Base-by-base conservation (phyloP, 176 grass and related monocot species). In the Zea luxurians region DNA sequence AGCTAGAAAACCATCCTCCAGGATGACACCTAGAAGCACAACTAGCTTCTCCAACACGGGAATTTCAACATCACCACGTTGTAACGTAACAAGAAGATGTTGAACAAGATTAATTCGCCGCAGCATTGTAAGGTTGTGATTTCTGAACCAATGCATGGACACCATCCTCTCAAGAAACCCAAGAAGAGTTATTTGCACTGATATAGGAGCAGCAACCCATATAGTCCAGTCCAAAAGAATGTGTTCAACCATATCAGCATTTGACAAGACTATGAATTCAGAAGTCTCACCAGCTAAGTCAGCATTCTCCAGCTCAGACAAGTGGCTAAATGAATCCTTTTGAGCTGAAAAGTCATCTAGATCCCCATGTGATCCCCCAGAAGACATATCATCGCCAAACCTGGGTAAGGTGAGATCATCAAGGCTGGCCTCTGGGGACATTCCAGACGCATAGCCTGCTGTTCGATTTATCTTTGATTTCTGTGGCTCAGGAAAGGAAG, bases 181-280 rank as follows among this genome's bases (percentile, higher is more conserved):
- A 62, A 99, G 92, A 75, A 99, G 88, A 64, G 96, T 90, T 79
- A 99, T 99, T 84, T 99, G 96, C 70, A 99, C 85, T 58, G 92
- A 91, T 84, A 99, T 88, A 66, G 96, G 88, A 43, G 96, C 90
- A 68, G 81, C 81, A 77, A 99, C 96, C 96, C 96, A 99, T 68
- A 99, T 84, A 81, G 92, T 99, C 96, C 96, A 99, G 83, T 99
- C 96, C 61, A 99, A 87, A 61, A 99, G 89, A 70, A 96, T 92
- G 74, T 99, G 96, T 79, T 99, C 96, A 38, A 99, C 96, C 96
- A 99, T 99, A 85, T 99, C 92, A 52, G 96, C 88, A 88, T 99
- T 99, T 81, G 96, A 95, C 63, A 99, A 90, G 74, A 99, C 92
- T 85, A 99, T 86, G 78, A 91, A 99, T 59, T 90, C 91, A 71